A percentile compares a stretch with the other conserved stretches of the same genome.
phyloP scores from a whole-genome alignment of 2,329 filamentous ascomycete genomes.

The Hypoxylon sp. region DNA sequence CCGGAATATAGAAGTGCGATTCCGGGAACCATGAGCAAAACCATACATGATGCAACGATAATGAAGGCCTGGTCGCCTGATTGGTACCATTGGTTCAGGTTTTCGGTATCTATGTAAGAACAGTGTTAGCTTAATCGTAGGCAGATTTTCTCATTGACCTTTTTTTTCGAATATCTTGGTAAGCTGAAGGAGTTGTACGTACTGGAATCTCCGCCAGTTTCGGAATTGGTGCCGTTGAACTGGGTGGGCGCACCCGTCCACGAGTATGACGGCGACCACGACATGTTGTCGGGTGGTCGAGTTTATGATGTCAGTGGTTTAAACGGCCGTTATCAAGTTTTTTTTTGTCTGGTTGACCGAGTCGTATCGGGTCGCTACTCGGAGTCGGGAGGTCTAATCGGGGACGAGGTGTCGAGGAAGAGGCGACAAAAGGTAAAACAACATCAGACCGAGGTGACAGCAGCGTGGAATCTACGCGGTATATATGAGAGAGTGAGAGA shows the following conservation, averaged over 20 bases:
- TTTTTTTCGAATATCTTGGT: background rate
- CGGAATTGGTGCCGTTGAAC: conserved; percentile 74
- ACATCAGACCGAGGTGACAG: conserved; percentile 15
- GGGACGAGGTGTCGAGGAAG: conserved; percentile 5
- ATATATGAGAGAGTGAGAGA: conserved; percentile 42
- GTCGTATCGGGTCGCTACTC: background rate
- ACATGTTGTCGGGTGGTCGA: conserved; percentile 60
- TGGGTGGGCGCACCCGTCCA: conserved; percentile 69
- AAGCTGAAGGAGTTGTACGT: conserved; percentile 57
- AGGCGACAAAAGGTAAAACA: conserved; percentile 14
- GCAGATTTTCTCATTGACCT: background rate
- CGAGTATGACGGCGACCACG: conserved; percentile 61
- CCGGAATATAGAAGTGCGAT: conserved; percentile 98
- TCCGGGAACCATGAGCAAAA: conserved; percentile 95
- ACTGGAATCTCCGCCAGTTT: conserved; percentile 83
- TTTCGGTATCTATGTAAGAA: conserved; percentile 74
- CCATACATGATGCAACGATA: conserved; percentile 89
- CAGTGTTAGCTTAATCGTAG: conserved; percentile 31
- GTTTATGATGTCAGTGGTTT: conserved; percentile 1
- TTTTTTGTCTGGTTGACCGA: background rate
- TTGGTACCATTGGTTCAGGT: conserved; percentile 96
- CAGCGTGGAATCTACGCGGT: conserved; percentile 37
- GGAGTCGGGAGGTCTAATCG: conserved; percentile 11
- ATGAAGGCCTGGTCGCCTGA: conserved; percentile 96
- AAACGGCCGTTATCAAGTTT: background rate